Percentiles rank a stretch among this genome's conserved stretches.
Evolutionary conservation across 2,329 filamentous ascomycete genomes (phyloP).

Genomic region (Lachnellula cervina): DNA sequence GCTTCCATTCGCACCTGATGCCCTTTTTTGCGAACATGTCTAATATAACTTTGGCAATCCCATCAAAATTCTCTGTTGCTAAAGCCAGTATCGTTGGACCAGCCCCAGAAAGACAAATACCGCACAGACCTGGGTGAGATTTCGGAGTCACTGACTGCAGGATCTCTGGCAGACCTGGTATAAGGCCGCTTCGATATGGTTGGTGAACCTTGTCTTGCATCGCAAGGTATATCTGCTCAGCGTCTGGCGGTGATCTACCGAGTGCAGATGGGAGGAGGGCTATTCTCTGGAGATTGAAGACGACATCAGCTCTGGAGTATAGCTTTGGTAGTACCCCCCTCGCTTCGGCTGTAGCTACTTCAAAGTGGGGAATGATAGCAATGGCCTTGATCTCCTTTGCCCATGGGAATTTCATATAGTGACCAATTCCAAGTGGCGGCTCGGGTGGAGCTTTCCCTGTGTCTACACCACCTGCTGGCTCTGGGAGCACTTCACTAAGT

Average conservation of each 20-base stretch:
- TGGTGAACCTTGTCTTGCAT: constrained; percentile 99
- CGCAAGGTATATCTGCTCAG: constrained; percentile 89
- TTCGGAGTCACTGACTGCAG: constrained; percentile 85
- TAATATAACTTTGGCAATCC: constrained; percentile 78
- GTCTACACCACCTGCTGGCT: constrained; percentile 84
- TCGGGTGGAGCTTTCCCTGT: constrained; percentile 81
- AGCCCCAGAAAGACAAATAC: constrained; percentile 91
- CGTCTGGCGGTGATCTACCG: constrained; percentile 82
- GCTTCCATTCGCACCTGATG: constrained; percentile 79
- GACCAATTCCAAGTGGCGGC: constrained; percentile 88
- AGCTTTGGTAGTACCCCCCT: constrained; percentile 75
- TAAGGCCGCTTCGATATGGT: constrained; percentile 85
- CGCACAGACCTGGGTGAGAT: constrained; percentile 81
- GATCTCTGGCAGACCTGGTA: constrained; percentile 87
- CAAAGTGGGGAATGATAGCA: constrained; percentile 92
- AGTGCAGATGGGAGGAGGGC: constrained; percentile 86
- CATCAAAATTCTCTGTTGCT: constrained; percentile 82
- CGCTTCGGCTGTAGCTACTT: constrained; percentile 90
- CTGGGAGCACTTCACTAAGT: constrained; percentile 84
- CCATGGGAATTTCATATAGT: constrained; percentile 95
- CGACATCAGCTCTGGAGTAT: constrained; percentile 79
- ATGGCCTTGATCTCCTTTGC: constrained; percentile 93
- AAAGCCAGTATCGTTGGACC: constrained; percentile 92
- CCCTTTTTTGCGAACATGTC: constrained; percentile 64
- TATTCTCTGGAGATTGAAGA: constrained; percentile 90